These are phyloP conservation scores for Dictyostelium capitatum DNA, from an alignment of 78 protist species.

Conservation along the genomic window DNA sequence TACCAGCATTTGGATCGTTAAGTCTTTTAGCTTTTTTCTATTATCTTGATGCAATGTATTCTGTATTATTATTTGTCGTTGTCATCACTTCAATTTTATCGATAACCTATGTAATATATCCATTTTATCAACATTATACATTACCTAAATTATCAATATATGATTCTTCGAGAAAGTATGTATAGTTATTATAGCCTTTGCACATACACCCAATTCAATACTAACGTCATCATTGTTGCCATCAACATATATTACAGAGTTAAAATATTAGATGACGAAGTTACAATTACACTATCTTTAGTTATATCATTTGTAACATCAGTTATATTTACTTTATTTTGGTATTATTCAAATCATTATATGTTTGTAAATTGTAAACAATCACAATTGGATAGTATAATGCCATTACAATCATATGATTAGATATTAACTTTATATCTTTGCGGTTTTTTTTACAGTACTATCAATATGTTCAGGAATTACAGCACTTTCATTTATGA, in stretches of 20 bases:
- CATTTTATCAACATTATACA: background rate
- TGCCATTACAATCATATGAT: too few relatives aligned
- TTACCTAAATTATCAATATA: background rate
- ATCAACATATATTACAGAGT: background rate
- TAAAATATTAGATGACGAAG: slow-evolving; percentile 19
- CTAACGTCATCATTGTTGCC: too few relatives aligned
- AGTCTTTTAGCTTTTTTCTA: background rate
- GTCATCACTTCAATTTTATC: slow-evolving; percentile 12
- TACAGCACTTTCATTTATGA: slow-evolving; percentile 48
- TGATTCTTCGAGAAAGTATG: slow-evolving; percentile 28
- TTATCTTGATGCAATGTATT: slow-evolving; percentile 31
- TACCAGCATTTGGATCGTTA: slow-evolving; percentile 24
- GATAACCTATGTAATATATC: background rate
- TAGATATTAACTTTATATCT: too few relatives aligned
- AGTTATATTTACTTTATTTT: background rate
- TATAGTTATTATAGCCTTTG: background rate
- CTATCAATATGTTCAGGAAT: slow-evolving; percentile 31
- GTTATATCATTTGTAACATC: background rate
- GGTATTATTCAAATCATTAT: slow-evolving; percentile 33
- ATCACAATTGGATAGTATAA: too few relatives aligned
- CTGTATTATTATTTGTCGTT: background rate
- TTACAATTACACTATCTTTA: slow-evolving; percentile 10
- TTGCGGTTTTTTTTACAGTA: too few relatives aligned
- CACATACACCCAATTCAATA: too few relatives aligned
- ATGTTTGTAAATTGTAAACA: slow-evolving; percentile 34